Percentiles rank a stretch among this genome's conserved stretches.
phyloP scores from a whole-genome alignment of 768 basidiomycete species.

The Fomitopsis serialis region DNA sequence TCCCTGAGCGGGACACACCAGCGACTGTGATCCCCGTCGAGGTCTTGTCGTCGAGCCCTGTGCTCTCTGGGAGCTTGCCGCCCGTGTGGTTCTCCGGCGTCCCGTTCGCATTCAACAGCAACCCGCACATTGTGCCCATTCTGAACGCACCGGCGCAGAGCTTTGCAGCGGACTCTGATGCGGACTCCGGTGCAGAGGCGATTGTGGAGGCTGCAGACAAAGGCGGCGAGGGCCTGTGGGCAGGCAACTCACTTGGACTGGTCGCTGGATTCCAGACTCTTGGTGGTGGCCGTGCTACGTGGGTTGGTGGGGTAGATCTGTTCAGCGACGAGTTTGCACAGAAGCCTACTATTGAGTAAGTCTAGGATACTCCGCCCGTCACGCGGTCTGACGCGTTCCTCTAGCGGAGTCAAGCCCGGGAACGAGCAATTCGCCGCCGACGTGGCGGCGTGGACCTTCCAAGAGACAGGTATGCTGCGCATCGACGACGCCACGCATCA shows the following conservation, averaged over 20 bases:
- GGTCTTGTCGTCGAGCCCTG: constrained; percentile 35
- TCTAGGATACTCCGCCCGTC: constrained; percentile 13
- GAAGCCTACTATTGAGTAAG: constrained; percentile 57
- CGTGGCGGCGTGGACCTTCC: constrained; percentile 86
- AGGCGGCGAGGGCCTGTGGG: constrained; percentile 77
- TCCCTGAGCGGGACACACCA: constrained; percentile 66
- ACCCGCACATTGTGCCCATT: constrained; percentile 79
- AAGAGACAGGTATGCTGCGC: constrained; percentile 75
- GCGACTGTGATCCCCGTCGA: constrained; percentile 62
- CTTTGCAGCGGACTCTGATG: constrained; percentile 65
- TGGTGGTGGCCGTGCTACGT: constrained; percentile 71
- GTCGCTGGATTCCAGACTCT: constrained; percentile 88
- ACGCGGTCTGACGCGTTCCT: not conserved
- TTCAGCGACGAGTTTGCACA: constrained; percentile 73
- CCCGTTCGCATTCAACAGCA: constrained; percentile 58
- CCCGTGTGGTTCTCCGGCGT: constrained; percentile 78
- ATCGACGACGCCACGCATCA: constrained; percentile 75
- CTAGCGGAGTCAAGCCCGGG: constrained; percentile 57
- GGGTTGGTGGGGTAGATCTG: constrained; percentile 75
- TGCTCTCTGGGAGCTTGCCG: constrained; percentile 42
- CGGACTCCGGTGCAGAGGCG: constrained; percentile 52
- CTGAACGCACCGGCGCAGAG: constrained; percentile 71
- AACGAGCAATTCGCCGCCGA: constrained; percentile 75
- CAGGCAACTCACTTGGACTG: constrained; percentile 69
- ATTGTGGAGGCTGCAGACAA: constrained; percentile 68